Percentiles rank a stretch among this genome's conserved stretches.
These are phyloP conservation scores for Globisporangium lucens DNA, from an alignment of 352 stramenopile genomes.

Conservation along the genomic window DNA sequence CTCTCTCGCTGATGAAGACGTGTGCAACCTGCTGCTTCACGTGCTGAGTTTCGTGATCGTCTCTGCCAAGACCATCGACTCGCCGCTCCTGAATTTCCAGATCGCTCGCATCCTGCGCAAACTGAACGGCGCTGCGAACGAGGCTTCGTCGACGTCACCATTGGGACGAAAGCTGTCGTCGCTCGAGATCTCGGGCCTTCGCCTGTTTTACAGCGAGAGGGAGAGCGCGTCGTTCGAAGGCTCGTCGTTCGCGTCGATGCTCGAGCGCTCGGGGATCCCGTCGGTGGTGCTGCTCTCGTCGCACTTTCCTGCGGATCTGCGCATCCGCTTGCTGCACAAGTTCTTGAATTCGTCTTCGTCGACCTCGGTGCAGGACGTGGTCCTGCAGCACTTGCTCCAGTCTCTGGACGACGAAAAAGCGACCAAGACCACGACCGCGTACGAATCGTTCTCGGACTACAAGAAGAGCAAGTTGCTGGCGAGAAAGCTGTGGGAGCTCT, in stretches of 20 bases:
- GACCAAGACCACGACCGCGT: slow-evolving; percentile 14
- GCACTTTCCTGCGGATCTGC: slow-evolving; percentile 12
- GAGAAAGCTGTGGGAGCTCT: slow-evolving; percentile 36
- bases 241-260: slow-evolving; percentile 2
- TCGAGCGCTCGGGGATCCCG: slow-evolving; percentile 13
- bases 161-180: slow-evolving; percentile 29
- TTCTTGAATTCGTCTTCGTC: slow-evolving; percentile 3
- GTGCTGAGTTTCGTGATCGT: slow-evolving; percentile 34
- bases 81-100: slow-evolving; percentile 1
- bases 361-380: slow-evolving; percentile 23
- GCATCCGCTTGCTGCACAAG: slow-evolving; percentile 14
- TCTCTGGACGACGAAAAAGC: slow-evolving; percentile 21
- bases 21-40: slow-evolving; percentile 38
- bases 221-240: neutral
- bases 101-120: slow-evolving; percentile 40
- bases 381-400: slow-evolving; percentile 32
- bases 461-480: slow-evolving; percentile 37
- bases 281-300: slow-evolving; percentile 15
- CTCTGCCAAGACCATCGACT: slow-evolving; percentile 2
- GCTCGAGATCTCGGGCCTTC: slow-evolving; percentile 24
- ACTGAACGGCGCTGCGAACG: slow-evolving; percentile 20
- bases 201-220: slow-evolving; percentile 7
- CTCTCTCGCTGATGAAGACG: neutral
- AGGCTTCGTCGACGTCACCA: neutral
- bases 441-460: slow-evolving; percentile 27